Conservation (phyloP, 805 yeast species). For the Candida yuanshanica region DNA sequence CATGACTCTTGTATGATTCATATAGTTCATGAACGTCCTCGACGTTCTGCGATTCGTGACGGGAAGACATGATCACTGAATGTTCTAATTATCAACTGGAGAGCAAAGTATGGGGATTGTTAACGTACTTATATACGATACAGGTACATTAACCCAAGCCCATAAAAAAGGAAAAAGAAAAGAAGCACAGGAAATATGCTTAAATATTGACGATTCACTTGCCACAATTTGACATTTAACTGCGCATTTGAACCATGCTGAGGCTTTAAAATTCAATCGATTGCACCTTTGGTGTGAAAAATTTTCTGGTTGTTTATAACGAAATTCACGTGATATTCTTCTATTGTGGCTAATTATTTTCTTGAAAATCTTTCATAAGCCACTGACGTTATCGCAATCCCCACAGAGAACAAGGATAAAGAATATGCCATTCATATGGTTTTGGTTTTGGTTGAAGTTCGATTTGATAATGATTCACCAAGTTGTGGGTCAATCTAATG, state of each 20-base stretch:
- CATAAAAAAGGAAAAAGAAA: too few relatives aligned
- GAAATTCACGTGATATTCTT: not conserved
- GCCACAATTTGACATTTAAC: conserved; percentile 12
- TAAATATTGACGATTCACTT: conserved; percentile 6
- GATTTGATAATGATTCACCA: too few relatives aligned
- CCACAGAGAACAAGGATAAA: too few relatives aligned
- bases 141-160: too few relatives aligned
- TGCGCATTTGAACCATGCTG: not conserved
- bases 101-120: not conserved
- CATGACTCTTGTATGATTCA: conserved; percentile 1
- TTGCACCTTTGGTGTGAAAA: not conserved
- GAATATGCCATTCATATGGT: too few relatives aligned
- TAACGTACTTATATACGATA: not conserved
- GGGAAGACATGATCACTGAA: not conserved
- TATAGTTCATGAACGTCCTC: conserved; percentile 7
- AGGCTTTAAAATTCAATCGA: not conserved
- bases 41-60: not conserved
- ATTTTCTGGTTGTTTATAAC: not conserved
- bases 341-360: not conserved
- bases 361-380: too few relatives aligned
- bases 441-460: too few relatives aligned
- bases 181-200: not conserved
- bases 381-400: too few relatives aligned
- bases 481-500: too few relatives aligned
- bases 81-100: not conserved